A percentile compares a stretch with the other conserved stretches of the same genome.
Conservation (phyloP, 2,329 filamentous ascomycete species). For the Fusarium denticulatum region DNA sequence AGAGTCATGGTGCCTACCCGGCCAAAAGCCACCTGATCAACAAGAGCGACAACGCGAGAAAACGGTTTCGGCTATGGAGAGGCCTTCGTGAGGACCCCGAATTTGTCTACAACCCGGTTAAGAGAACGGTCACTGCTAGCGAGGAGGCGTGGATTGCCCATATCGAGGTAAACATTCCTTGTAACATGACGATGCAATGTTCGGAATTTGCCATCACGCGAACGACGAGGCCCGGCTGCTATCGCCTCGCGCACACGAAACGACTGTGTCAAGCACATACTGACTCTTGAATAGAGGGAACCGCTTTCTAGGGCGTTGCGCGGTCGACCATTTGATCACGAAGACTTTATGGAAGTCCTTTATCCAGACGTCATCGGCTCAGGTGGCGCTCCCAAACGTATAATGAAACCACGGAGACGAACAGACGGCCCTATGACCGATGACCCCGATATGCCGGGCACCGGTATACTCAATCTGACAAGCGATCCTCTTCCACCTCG, state of each 20-base stretch:
- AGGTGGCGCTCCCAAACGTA: conserved; percentile 66
- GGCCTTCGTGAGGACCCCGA: conserved; percentile 67
- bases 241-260: neutral
- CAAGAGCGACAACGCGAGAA: conserved; percentile 71
- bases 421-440: conserved; percentile 58
- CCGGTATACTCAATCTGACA: conserved; percentile 57
- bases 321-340: conserved; percentile 68
- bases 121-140: conserved; percentile 62
- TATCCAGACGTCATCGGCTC: conserved; percentile 70
- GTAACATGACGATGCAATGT: neutral
- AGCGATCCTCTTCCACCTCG: conserved; percentile 46
- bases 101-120: conserved; percentile 63
- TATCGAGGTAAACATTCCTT: conserved; percentile 60
- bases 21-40: conserved; percentile 71
- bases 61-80: conserved; percentile 70
- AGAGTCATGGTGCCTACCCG: conserved; percentile 65
- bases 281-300: conserved; percentile 58
- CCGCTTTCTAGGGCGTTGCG: conserved; percentile 66
- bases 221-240: neutral
- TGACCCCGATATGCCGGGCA: conserved; percentile 60
- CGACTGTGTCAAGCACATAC: conserved; percentile 8
- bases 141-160: conserved; percentile 68
- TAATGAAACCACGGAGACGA: conserved; percentile 64
- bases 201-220: neutral
- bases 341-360: conserved; percentile 68